Conservation (phyloP, 225 moss, liverwort and hornwort genomes). For the Polytrichum commune region DNA sequence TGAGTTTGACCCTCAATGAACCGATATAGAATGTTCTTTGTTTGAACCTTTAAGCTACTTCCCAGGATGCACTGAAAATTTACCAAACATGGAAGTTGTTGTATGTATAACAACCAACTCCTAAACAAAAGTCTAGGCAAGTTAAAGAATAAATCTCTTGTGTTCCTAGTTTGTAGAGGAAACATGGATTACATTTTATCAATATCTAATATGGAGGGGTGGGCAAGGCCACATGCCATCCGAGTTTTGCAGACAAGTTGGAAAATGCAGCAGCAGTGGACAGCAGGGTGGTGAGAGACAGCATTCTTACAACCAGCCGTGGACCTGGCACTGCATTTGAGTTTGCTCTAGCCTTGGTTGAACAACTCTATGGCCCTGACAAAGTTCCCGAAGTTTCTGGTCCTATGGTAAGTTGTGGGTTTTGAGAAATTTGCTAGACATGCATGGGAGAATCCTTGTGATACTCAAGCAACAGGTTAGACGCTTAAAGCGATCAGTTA, state of each 20-base stretch:
- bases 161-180: not conserved
- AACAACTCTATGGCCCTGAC: conserved; percentile 78
- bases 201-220: conserved; percentile 1
- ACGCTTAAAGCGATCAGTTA: too few species aligned
- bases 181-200: not conserved
- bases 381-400: conserved; percentile 48
- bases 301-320: conserved; percentile 67
- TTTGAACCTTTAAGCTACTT: too few species aligned
- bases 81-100: too few species aligned
- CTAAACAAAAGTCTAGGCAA: too few species aligned
- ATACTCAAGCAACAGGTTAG: too few species aligned
- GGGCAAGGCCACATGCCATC: conserved; percentile 78
- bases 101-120: too few species aligned
- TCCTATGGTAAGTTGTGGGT: conserved; percentile 45
- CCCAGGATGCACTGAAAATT: too few species aligned
- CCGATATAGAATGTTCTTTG: too few species aligned
- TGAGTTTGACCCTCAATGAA: too few species aligned
- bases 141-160: too few species aligned
- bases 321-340: conserved; percentile 78
- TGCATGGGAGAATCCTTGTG: too few species aligned
- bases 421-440: not conserved
- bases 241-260: conserved; percentile 57
- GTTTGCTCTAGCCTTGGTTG: conserved; percentile 80
- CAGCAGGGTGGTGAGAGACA: conserved; percentile 70
- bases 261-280: conserved; percentile 47